phyloP scores from a whole-genome alignment of 83 land plant species.

The Diphasiastrum complanatum region DNA sequence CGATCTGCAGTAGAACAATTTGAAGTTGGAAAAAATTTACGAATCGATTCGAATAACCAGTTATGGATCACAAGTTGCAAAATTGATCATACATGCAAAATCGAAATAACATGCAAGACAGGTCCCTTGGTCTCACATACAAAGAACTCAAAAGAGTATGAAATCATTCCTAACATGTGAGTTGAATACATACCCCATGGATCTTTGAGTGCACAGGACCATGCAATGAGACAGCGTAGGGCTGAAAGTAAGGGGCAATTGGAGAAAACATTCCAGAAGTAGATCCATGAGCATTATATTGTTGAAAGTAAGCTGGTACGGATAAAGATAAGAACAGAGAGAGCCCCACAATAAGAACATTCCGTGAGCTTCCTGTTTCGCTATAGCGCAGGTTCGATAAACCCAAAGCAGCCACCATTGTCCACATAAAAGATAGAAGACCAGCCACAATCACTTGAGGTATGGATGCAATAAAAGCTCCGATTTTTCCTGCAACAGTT shows the following conservation, averaged over 20 bases:
- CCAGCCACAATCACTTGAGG: slow-evolving; percentile 82
- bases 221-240: slow-evolving; percentile 68
- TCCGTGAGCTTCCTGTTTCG: slow-evolving; percentile 77
- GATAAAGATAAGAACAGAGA: slow-evolving; percentile 85
- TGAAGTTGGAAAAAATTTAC: no score
- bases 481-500: slow-evolving; percentile 64
- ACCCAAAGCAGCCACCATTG: slow-evolving; percentile 68
- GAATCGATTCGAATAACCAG: no score
- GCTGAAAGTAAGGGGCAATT: slow-evolving; percentile 59
- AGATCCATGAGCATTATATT: slow-evolving; percentile 30
- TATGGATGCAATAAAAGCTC: slow-evolving; percentile 88
- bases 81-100: no score
- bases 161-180: no score
- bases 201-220: slow-evolving; percentile 60
- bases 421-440: slow-evolving; percentile 77
- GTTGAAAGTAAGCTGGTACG: slow-evolving; percentile 87
- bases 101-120: no score
- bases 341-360: slow-evolving; percentile 77
- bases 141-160: no score
- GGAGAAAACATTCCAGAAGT: slow-evolving; percentile 28
- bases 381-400: slow-evolving; percentile 71
- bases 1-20: no score
- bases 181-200: slow-evolving; percentile 48
- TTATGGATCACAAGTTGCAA: no score
- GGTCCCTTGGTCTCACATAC: no score